A percentile compares a stretch with the other conserved stretches of the same genome.
Conservation (phyloP, 148 eudicot genomes). For the Amaranthus hypochondriacus region DNA sequence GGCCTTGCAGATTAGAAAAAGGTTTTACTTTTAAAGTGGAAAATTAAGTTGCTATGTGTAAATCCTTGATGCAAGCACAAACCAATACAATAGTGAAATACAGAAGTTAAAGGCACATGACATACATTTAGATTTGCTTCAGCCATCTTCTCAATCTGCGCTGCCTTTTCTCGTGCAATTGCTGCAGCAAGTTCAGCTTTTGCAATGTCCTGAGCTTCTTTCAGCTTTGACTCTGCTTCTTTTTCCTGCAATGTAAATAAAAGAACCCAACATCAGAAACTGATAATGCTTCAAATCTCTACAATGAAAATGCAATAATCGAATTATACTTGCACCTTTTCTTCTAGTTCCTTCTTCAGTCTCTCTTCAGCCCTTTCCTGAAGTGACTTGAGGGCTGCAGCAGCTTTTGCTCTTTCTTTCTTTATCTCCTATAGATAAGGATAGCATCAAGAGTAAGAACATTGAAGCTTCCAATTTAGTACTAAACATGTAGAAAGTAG, state of each 20-base stretch:
- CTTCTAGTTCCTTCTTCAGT: slow-evolving; percentile 64
- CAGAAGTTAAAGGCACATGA: slow-evolving; percentile 17
- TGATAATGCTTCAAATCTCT: not conserved
- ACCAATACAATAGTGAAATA: not conserved
- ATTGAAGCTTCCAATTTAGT: not conserved
- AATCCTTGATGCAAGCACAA: not conserved
- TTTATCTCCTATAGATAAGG: slow-evolving; percentile 54
- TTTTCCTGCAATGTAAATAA: slow-evolving; percentile 47
- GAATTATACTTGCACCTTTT: slow-evolving; percentile 51
- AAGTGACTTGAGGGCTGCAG: slow-evolving; percentile 83
- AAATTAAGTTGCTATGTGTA: too few relatives aligned
- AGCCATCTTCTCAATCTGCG: slow-evolving; percentile 84
- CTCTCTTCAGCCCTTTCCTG: slow-evolving; percentile 75
- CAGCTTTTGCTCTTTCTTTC: slow-evolving; percentile 76
- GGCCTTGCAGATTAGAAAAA: not conserved
- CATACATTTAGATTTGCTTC: slow-evolving; percentile 89
- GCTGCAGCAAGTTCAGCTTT: slow-evolving; percentile 88
- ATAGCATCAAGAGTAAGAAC: slow-evolving; percentile 4
- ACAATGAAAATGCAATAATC: not conserved
- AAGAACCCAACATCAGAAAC: slow-evolving; percentile 15
- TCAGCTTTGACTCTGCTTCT: slow-evolving; percentile 53
- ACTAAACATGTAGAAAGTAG: not conserved
- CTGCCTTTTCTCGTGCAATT: slow-evolving; percentile 85
- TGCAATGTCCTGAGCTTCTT: slow-evolving; percentile 62
- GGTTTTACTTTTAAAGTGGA: too few relatives aligned